Percentiles rank a stretch among this genome's conserved stretches.
Evolutionary conservation across 1,284 basidiomycete species (phyloP).

Genomic region (Pseudozyma pruni): DNA sequence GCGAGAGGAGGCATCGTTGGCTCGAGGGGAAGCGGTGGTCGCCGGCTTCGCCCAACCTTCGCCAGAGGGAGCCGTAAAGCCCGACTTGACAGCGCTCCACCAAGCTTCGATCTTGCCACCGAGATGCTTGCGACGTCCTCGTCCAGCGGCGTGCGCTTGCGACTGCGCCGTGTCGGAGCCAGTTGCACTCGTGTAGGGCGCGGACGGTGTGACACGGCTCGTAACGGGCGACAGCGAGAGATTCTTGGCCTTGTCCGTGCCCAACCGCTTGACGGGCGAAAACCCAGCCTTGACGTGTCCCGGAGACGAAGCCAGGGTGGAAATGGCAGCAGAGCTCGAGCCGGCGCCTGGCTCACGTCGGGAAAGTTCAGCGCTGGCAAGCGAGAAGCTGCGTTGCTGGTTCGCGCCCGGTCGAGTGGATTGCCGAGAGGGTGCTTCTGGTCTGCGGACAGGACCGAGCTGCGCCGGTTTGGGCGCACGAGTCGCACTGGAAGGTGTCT

Average conservation of each 20-base stretch:
- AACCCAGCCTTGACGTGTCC: conserved; percentile 29
- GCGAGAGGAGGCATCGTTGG: conserved; percentile 9
- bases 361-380: conserved; percentile 37
- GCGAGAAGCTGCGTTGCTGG: conserved; percentile 39
- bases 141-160: conserved; percentile 35
- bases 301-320: conserved; percentile 18
- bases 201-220: conserved; percentile 40
- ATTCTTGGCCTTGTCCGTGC: conserved; percentile 47
- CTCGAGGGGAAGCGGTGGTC: conserved; percentile 14
- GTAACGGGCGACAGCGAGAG: conserved; percentile 58
- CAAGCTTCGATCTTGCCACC: conserved; percentile 63
- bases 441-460: conserved; percentile 31
- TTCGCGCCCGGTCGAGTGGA: conserved; percentile 19
- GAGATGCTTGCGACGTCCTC: conserved; percentile 50
- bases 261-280: conserved; percentile 40
- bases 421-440: conserved; percentile 15
- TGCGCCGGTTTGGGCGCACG: conserved; percentile 33
- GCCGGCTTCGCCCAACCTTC: conserved; percentile 31
- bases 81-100: conserved; percentile 65
- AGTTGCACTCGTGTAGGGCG: conserved; percentile 30
- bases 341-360: conserved; percentile 9
- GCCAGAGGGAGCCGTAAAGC: conserved; percentile 43
- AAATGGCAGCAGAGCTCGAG: conserved; percentile 9
- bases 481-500: background rate
- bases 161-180: conserved; percentile 24